These are phyloP conservation scores for Barnettozyma hawaiiensis DNA, from an alignment of 1,139 yeast species.

Conservation along the genomic window DNA sequence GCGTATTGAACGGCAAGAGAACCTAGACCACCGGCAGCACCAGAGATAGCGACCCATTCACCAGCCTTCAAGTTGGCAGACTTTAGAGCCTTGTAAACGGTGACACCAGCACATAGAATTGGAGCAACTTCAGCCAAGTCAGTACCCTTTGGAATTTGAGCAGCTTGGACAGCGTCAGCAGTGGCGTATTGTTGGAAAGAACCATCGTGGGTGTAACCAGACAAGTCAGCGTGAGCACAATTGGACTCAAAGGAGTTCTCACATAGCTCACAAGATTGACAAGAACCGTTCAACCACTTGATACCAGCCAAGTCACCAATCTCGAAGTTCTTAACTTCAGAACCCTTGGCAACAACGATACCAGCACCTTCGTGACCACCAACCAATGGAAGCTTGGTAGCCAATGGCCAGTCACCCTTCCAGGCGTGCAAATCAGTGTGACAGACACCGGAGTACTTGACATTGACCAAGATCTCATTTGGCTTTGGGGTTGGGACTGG, in stretches of 20 bases:
- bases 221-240: constrained; percentile 55
- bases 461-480: constrained; percentile 53
- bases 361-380: constrained; percentile 75
- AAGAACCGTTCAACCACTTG: constrained; percentile 63
- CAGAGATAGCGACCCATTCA: constrained; percentile 59
- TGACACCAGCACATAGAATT: constrained; percentile 64
- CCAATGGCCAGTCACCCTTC: constrained; percentile 68
- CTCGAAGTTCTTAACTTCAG: constrained; percentile 52
- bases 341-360: constrained; percentile 54
- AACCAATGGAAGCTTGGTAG: constrained; percentile 54
- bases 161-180: constrained; percentile 63
- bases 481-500: constrained; percentile 58
- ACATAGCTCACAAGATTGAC: constrained; percentile 57
- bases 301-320: constrained; percentile 61
- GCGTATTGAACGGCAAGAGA: constrained; percentile 61
- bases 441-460: constrained; percentile 65
- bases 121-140: constrained; percentile 57
- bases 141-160: constrained; percentile 50
- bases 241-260: constrained; percentile 49
- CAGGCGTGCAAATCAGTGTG: constrained; percentile 69
- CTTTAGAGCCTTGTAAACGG: constrained; percentile 63
- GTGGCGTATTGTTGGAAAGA: constrained; percentile 66
- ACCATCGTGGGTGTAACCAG: constrained; percentile 66
- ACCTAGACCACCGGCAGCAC: constrained; percentile 68
- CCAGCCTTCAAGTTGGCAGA: constrained; percentile 52